Percentiles rank a stretch among this genome's conserved stretches.
Evolutionary conservation across 805 yeast genomes (phyloP).

Genomic region (Kodamaea hsintzibuensis): DNA sequence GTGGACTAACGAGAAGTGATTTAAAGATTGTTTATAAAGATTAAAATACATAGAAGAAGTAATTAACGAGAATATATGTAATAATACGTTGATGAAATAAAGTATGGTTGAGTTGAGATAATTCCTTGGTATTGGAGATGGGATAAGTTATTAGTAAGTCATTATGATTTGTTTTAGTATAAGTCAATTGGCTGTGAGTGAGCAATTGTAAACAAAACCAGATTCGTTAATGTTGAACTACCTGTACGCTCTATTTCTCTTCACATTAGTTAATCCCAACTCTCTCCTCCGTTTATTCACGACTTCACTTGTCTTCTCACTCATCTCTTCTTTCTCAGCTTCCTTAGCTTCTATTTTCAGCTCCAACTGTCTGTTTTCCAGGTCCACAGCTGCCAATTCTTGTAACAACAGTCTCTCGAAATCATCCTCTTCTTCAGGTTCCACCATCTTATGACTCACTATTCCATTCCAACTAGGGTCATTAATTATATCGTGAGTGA

Average conservation of each 20-base stretch:
- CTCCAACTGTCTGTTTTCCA: slow-evolving; percentile 26
- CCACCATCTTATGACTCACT: slow-evolving; percentile 6
- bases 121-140: background rate
- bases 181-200: too few relatives aligned
- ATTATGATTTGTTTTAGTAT: background rate
- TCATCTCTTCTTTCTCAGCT: slow-evolving; percentile 12
- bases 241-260: slow-evolving; percentile 8
- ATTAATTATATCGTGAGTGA: slow-evolving; percentile 49
- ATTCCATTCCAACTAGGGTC: slow-evolving; percentile 43
- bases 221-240: slow-evolving; percentile 2
- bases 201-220: background rate
- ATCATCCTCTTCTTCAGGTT: slow-evolving; percentile 20
- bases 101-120: background rate
- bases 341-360: slow-evolving; percentile 21
- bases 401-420: slow-evolving; percentile 26
- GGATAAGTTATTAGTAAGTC: background rate
- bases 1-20: background rate
- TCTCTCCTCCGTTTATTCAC: slow-evolving; percentile 23
- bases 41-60: background rate
- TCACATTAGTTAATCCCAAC: slow-evolving; percentile 18
- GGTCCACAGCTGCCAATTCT: slow-evolving; percentile 25
- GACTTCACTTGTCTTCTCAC: slow-evolving; percentile 13
- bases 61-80: background rate
- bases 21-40: background rate
- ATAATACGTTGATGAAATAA: background rate